Evolutionary conservation across 306 rosid species (phyloP).

Genomic region (Cajanus cajan): DNA sequence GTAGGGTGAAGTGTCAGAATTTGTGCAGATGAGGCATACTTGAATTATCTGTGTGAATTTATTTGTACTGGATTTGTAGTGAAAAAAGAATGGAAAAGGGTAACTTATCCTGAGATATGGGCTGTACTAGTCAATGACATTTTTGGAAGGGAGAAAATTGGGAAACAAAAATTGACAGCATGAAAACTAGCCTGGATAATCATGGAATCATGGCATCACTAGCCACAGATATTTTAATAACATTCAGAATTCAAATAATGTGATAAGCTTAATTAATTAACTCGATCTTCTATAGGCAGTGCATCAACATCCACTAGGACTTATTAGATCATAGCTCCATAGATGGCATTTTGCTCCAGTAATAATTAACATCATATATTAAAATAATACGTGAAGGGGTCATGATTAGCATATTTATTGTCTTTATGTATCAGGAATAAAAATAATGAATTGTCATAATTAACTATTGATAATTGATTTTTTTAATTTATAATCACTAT

Average conservation of each 20-base stretch:
- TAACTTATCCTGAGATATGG: conserved; percentile 29
- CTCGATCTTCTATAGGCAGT: conserved; percentile 22
- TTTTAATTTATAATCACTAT: neutral
- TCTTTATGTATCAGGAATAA: neutral
- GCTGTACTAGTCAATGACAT: conserved; percentile 29
- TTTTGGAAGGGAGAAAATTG: conserved; percentile 34
- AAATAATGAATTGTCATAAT: neutral
- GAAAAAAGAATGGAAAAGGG: neutral
- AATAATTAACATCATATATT: conserved; percentile 2
- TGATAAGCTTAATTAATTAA: conserved; percentile 1
- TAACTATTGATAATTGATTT: neutral
- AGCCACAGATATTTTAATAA: conserved; percentile 22
- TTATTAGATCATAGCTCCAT: conserved; percentile 9
- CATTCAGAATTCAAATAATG: conserved; percentile 1
- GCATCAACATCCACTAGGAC: conserved; percentile 32
- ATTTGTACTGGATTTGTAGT: conserved; percentile 10
- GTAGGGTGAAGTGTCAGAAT: conserved; percentile 23
- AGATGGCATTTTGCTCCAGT: neutral
- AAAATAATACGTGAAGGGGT: conserved; percentile 5
- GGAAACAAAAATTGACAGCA: conserved; percentile 40
- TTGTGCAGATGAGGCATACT: conserved; percentile 18
- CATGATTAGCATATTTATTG: conserved; percentile 24
- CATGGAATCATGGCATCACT: conserved; percentile 31
- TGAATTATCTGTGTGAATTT: conserved; percentile 10
- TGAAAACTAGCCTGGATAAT: conserved; percentile 33